phyloP scores from a whole-genome alignment of 2,329 filamentous ascomycete species.

The Achaetomium macrosporum region DNA sequence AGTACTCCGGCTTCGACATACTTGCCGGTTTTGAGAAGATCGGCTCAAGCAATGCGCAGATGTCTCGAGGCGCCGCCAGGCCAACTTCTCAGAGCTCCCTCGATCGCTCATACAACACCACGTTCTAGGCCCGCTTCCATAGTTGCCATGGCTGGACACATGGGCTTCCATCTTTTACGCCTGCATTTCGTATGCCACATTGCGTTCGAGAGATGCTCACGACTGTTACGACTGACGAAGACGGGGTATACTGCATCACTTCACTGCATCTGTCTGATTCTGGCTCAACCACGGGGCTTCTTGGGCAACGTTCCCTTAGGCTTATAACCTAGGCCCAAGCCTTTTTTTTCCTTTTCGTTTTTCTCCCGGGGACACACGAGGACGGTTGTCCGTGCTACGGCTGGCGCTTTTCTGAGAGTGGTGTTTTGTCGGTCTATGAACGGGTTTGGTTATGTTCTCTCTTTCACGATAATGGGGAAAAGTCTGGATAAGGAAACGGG shows the following conservation, averaged over 20 bases:
- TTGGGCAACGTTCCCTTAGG: no score
- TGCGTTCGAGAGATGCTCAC: background rate
- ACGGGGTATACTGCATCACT: background rate
- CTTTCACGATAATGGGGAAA: background rate
- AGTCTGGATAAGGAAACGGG: background rate
- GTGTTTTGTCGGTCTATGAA: background rate
- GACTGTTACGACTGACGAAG: slow-evolving; percentile 2
- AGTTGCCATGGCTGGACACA: background rate
- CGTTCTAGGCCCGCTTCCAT: slow-evolving; percentile 14
- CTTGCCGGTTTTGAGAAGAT: slow-evolving; percentile 73
- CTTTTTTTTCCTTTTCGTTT: background rate
- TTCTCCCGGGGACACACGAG: no score
- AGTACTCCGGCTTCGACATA: slow-evolving; percentile 60
- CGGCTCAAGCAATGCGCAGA: slow-evolving; percentile 39
- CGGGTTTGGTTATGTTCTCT: no score
- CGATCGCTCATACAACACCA: slow-evolving; percentile 33
- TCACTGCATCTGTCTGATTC: slow-evolving; percentile 4
- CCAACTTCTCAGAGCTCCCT: slow-evolving; percentile 29
- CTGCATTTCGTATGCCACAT: background rate
- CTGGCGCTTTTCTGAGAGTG: no score
- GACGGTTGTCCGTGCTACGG: no score
- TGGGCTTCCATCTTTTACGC: background rate
- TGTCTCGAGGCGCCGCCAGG: slow-evolving; percentile 7
- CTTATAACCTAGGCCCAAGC: no score
- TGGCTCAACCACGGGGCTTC: no score